phyloP scores from a whole-genome alignment of 805 yeast species.

The Lipomyces kockii region DNA sequence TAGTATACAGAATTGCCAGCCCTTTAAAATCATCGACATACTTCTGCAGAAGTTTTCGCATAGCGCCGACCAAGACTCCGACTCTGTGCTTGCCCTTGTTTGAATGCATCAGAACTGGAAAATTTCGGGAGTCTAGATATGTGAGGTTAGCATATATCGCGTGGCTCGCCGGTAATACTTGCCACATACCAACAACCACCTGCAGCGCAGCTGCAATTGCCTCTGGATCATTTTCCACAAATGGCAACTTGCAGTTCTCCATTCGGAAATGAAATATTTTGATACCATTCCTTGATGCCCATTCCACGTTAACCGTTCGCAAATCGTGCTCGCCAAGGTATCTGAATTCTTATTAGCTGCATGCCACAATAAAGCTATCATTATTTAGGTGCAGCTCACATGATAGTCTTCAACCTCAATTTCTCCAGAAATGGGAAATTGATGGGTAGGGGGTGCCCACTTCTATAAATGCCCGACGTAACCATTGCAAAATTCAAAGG shows the following conservation, averaged over 20 bases:
- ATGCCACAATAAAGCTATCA: neutral
- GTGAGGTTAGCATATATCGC: neutral
- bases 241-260: conserved; percentile 77
- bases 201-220: conserved; percentile 54
- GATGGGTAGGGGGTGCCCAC: conserved; percentile 91
- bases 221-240: conserved; percentile 60
- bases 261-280: conserved; percentile 63
- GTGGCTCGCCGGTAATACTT: neutral
- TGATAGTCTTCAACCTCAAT: conserved; percentile 73
- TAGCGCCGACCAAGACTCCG: conserved; percentile 89
- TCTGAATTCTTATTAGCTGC: conserved; percentile 18
- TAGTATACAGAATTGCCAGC: neutral
- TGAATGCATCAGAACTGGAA: conserved; percentile 88
- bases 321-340: conserved; percentile 65
- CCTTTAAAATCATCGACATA: neutral
- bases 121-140: conserved; percentile 57
- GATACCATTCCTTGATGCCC: conserved; percentile 64
- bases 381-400: conserved; percentile 60
- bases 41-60: conserved; percentile 75
- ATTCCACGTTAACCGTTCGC: conserved; percentile 64
- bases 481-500: conserved; percentile 91
- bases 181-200: conserved; percentile 38
- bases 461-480: conserved; percentile 82
- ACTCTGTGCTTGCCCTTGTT: conserved; percentile 97
- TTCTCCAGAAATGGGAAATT: conserved; percentile 80